Evolutionary conservation across 345 rosid genomes (phyloP).

Genomic region (Gossypium arboreum): DNA sequence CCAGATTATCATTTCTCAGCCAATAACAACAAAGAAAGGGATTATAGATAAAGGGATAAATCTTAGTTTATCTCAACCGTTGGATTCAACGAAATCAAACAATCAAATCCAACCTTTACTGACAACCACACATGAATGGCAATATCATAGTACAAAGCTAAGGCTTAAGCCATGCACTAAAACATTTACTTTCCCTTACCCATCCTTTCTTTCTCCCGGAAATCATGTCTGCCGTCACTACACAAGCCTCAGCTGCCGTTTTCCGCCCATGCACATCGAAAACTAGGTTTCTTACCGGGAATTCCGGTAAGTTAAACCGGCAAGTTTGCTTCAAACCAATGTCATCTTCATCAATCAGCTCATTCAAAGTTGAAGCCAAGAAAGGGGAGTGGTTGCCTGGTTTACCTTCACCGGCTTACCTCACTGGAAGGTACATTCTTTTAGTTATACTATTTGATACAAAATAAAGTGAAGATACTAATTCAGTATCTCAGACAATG

Average conservation of each 20-base stretch:
- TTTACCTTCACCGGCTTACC: slow-evolving; percentile 71
- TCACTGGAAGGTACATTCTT: slow-evolving; percentile 62
- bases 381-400: slow-evolving; percentile 97
- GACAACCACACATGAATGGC: slow-evolving; percentile 32
- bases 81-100: slow-evolving; percentile 15
- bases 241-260: slow-evolving; percentile 80
- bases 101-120: slow-evolving; percentile 9
- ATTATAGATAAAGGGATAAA: slow-evolving; percentile 53
- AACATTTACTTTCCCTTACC: background rate
- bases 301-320: slow-evolving; percentile 46
- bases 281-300: slow-evolving; percentile 66
- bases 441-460: background rate
- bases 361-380: slow-evolving; percentile 75
- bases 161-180: background rate
- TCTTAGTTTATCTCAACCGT: slow-evolving; percentile 27
- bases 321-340: slow-evolving; percentile 40
- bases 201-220: background rate
- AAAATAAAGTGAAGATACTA: no score
- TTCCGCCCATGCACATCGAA: slow-evolving; percentile 60
- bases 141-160: slow-evolving; percentile 17
- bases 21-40: slow-evolving; percentile 44
- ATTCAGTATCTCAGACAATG: no score
- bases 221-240: slow-evolving; percentile 68
- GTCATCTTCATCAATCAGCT: slow-evolving; percentile 22
- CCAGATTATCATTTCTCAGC: slow-evolving; percentile 46